A percentile compares a stretch with the other conserved stretches of the same genome.
These are phyloP conservation scores for Hanseniaspora jakobsenii DNA, from an alignment of 805 yeast genomes.

Conservation along the genomic window DNA sequence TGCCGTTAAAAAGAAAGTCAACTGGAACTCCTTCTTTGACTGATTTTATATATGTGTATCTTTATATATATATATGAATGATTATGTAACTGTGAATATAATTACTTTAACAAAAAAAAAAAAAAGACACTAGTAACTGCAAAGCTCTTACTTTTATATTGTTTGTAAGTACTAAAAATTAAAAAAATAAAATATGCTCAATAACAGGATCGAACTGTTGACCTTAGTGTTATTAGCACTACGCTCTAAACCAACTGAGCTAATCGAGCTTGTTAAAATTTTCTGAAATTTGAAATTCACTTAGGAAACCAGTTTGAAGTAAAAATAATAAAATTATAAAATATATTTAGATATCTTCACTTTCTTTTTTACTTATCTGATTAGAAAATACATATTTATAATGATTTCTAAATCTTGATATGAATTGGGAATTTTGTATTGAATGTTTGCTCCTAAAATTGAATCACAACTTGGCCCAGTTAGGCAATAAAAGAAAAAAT, in stretches of 20 bases:
- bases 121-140: neutral
- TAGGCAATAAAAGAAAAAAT: too few relatives aligned
- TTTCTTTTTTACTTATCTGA: too few relatives aligned
- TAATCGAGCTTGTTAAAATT: constrained; percentile 8
- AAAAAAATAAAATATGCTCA: constrained; percentile 4
- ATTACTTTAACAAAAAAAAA: neutral
- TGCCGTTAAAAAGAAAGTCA: constrained; percentile 74
- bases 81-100: neutral
- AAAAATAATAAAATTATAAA: too few relatives aligned
- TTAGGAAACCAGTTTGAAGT: neutral
- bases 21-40: constrained; percentile 60
- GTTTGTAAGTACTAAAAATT: too few relatives aligned
- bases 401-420: too few relatives aligned
- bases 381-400: too few relatives aligned
- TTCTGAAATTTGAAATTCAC: neutral
- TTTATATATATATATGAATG: neutral
- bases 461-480: too few relatives aligned
- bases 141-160: too few relatives aligned
- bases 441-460: too few relatives aligned
- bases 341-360: too few relatives aligned
- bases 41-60: neutral
- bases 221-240: constrained; percentile 14
- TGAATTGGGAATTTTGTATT: too few relatives aligned
- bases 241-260: constrained; percentile 16
- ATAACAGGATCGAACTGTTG: constrained; percentile 15